A percentile compares a stretch with the other conserved stretches of the same genome.
phyloP scores from a whole-genome alignment of 2,329 filamentous ascomycete genomes.

The Blumeriella jaapii region DNA sequence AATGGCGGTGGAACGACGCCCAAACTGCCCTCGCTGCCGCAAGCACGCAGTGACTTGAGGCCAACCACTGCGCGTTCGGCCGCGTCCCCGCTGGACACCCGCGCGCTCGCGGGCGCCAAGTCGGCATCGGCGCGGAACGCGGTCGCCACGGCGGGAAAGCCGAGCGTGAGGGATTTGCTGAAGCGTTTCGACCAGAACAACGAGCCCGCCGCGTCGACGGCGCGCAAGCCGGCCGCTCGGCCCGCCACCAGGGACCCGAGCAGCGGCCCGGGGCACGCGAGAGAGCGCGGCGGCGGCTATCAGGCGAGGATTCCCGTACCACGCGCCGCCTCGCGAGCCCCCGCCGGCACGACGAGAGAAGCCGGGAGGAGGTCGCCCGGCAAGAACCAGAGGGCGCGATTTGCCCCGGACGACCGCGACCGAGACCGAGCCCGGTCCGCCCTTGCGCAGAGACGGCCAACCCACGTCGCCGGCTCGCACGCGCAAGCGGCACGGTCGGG shows the following conservation, averaged over 20 bases:
- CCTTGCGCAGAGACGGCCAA: slow-evolving; percentile 44
- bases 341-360: slow-evolving; percentile 17
- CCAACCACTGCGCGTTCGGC: slow-evolving; percentile 39
- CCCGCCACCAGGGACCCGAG: slow-evolving; percentile 13
- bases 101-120: slow-evolving; percentile 16
- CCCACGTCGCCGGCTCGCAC: slow-evolving; percentile 25
- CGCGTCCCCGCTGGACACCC: slow-evolving; percentile 41
- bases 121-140: slow-evolving; percentile 20
- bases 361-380: slow-evolving; percentile 16
- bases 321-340: slow-evolving; percentile 12
- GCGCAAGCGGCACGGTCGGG: slow-evolving; percentile 34
- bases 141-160: slow-evolving; percentile 21
- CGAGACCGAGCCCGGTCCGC: slow-evolving; percentile 47
- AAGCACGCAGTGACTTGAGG: slow-evolving; percentile 31
- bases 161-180: slow-evolving; percentile 72
- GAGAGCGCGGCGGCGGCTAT: slow-evolving; percentile 19
- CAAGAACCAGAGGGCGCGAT: slow-evolving; percentile 34
- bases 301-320: slow-evolving; percentile 22
- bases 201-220: slow-evolving; percentile 29
- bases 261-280: slow-evolving; percentile 18
- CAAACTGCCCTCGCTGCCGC: slow-evolving; percentile 35
- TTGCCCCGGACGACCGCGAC: slow-evolving; percentile 38
- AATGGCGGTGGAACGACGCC: slow-evolving; percentile 39
- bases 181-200: slow-evolving; percentile 63
- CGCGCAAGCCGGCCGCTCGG: slow-evolving; percentile 15